A percentile compares a stretch with the other conserved stretches of the same genome.
These are phyloP conservation scores for Ascochyta viciae-villosae DNA, from an alignment of 2,329 filamentous ascomycete genomes.

Conservation along the genomic window DNA sequence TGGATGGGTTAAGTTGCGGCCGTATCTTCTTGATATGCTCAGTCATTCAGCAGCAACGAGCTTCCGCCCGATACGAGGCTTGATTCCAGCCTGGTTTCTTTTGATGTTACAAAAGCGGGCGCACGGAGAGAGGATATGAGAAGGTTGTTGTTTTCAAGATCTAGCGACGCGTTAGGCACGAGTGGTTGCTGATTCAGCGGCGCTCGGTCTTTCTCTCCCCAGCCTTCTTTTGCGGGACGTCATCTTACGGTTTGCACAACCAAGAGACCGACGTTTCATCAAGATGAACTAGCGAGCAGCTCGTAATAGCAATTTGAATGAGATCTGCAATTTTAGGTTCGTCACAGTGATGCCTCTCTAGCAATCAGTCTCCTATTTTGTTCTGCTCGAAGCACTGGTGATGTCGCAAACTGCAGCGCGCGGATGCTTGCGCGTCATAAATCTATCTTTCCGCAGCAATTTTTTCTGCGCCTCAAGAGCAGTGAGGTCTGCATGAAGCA, in stretches of 20 bases:
- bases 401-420: not conserved
- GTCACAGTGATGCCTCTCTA: not conserved
- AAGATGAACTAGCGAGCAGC: not conserved
- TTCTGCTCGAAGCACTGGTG: not conserved
- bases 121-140: not conserved
- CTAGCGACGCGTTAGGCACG: not conserved
- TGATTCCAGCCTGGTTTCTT: no score
- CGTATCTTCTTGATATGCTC: no score
- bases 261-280: slow-evolving; percentile 12
- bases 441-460: not conserved
- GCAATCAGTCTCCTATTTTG: not conserved
- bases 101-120: no score
- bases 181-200: not conserved
- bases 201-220: not conserved
- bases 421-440: not conserved
- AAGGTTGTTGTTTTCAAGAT: not conserved
- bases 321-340: not conserved
- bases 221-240: not conserved
- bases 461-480: not conserved
- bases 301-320: not conserved
- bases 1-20: no score
- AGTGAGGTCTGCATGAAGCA: slow-evolving; percentile 1
- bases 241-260: slow-evolving; percentile 8
- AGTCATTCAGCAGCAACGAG: no score
- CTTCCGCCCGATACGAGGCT: no score